Base-by-base conservation (phyloP, 2,329 filamentous ascomycete genomes). In the Aspergillus latus region DNA sequence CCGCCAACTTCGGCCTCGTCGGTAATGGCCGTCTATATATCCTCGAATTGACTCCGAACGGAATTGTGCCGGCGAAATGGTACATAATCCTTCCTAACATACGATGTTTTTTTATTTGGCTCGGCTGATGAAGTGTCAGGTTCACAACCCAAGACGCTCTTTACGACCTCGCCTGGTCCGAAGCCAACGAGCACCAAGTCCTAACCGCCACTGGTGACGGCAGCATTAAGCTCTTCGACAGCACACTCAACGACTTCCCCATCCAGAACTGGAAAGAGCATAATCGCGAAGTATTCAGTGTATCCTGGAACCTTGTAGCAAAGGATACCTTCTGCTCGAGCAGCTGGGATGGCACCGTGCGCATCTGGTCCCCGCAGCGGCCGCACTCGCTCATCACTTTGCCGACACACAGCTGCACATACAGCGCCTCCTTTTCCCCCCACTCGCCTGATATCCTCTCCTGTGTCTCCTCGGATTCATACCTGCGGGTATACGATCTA, bases 121-220 rank as follows among this genome's bases (percentile, higher is more conserved):
- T 43, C 9, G 30, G 29, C 45, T 43, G 61, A 42, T 49, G 32
- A 54, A 47, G 28, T 61, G 11, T 28, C 64, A 93, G 89, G 70
- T 99, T 93, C 78, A 93, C 97, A 69, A 99, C 94, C 9, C 95
- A 97, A 78, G 94, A 99, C 74, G 90, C 92, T 44, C 88, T 97
- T 62, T 99, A 96, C 75, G 94, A 99, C 76, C 81, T 94, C 52
- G 84, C 92, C 28, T 97, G 94, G 92, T 96, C 92, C 15, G 94
- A 99, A 78, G 85, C 91, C 64, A 92, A 99, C 78, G 93, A 97
- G 78, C 96, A 94, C 75, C 94, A 99, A 77, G 80, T 97, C 51
- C 83, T 96, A 16, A 88, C 88, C 1, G 92, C 92, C 0, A 92
- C 90, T 63, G 94, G 94, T 62, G 94, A 99, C 76, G 94, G 94